Conservation (phyloP, 371 early-diverging fungal genomes). For the Umbelopsis sp. region DNA sequence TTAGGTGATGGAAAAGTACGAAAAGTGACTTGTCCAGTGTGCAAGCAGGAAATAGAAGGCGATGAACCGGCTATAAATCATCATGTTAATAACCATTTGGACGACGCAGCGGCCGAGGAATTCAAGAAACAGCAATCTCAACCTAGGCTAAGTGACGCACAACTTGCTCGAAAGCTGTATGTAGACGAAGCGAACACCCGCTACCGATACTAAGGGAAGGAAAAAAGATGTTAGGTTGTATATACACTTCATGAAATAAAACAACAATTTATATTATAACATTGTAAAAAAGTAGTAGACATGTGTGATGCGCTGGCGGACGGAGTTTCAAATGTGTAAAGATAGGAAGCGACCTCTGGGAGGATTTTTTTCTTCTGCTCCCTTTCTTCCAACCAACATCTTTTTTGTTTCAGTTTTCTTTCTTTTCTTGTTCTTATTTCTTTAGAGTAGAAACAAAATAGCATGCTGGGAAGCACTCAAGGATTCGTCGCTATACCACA, state of each 20-base stretch:
- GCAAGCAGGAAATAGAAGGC: slow-evolving; percentile 49
- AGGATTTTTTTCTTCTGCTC: neutral
- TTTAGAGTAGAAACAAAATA: neutral
- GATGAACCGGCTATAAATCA: slow-evolving; percentile 54
- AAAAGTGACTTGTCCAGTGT: slow-evolving; percentile 48
- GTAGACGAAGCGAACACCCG: slow-evolving; percentile 10
- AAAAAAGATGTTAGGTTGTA: too few relatives aligned
- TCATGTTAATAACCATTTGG: slow-evolving; percentile 51
- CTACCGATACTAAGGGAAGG: neutral
- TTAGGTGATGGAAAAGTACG: slow-evolving; percentile 41
- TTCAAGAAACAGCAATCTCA: slow-evolving; percentile 5
- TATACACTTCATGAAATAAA: too few relatives aligned
- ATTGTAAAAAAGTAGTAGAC: neutral
- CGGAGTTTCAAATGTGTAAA: neutral
- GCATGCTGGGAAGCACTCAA: slow-evolving; percentile 16
- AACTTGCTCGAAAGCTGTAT: slow-evolving; percentile 7
- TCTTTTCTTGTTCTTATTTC: neutral
- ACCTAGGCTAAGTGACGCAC: neutral
- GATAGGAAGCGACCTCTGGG: neutral
- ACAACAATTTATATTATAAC: too few relatives aligned
- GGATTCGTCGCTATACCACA: slow-evolving; percentile 9
- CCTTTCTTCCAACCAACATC: neutral
- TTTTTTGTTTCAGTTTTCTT: neutral
- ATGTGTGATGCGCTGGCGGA: neutral
- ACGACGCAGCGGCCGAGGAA: slow-evolving; percentile 1